Evolutionary conservation across 306 rosid species (phyloP).

Genomic region (Acacia melanoxylon): DNA sequence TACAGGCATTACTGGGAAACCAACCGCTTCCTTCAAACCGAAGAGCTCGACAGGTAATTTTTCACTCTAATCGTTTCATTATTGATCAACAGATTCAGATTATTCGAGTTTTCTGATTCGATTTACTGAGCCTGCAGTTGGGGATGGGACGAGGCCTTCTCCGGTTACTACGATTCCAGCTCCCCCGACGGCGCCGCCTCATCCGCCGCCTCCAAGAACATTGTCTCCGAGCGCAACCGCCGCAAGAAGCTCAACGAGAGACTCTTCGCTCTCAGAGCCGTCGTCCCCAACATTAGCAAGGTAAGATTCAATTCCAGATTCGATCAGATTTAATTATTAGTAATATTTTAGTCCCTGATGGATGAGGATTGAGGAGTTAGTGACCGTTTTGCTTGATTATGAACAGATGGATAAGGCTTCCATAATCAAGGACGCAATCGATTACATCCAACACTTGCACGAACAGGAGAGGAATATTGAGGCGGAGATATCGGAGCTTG

Average conservation of each 20-base stretch:
- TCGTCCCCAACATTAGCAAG: conserved; percentile 96
- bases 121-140: conserved; percentile 44
- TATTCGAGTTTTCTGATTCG: not conserved
- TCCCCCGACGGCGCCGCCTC: conserved; percentile 92
- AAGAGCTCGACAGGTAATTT: conserved; percentile 71
- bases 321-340: not conserved
- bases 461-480: conserved; percentile 74
- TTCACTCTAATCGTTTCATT: not conserved
- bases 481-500: conserved; percentile 77
- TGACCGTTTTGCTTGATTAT: not conserved
- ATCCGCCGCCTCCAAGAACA: conserved; percentile 83
- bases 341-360: not conserved
- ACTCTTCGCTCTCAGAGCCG: conserved; percentile 89
- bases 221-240: conserved; percentile 84
- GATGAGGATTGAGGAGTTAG: not conserved
- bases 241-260: conserved; percentile 93
- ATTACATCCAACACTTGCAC: conserved; percentile 71
- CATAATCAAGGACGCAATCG: conserved; percentile 88
- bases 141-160: conserved; percentile 79
- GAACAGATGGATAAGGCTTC: conserved; percentile 97
- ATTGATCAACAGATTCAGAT: not conserved
- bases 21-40: conserved; percentile 66
- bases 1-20: conserved; percentile 73
- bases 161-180: conserved; percentile 81
- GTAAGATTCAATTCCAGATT: conserved; percentile 20